A percentile compares a stretch with the other conserved stretches of the same genome.
These are phyloP conservation scores for Fusarium staphyleae DNA, from an alignment of 2,329 filamentous ascomycete genomes.

Conservation along the genomic window DNA sequence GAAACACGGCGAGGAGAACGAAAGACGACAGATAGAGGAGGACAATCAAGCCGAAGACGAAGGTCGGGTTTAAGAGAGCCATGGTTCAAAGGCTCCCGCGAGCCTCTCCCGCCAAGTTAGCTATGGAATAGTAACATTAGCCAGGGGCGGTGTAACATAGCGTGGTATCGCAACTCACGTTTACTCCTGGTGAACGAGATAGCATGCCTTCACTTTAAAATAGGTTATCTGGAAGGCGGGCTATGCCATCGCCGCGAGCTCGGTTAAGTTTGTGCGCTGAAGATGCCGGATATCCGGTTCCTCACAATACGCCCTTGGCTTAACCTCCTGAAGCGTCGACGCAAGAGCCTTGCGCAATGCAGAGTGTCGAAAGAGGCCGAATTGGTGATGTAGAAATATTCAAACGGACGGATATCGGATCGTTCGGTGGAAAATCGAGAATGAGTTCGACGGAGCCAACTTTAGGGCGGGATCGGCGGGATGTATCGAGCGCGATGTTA, in stretches of 20 bases:
- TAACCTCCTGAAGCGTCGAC: constrained; percentile 14
- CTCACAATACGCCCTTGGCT: constrained; percentile 20
- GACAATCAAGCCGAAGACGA: constrained; percentile 84
- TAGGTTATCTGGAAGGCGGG: constrained; percentile 29
- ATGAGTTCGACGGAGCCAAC: constrained; percentile 19
- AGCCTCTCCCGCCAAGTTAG: constrained; percentile 39
- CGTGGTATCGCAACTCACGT: constrained; percentile 37
- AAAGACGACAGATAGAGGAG: constrained; percentile 91
- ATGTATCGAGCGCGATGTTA: constrained; percentile 31
- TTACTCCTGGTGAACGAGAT: constrained; percentile 35
- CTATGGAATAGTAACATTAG: constrained; percentile 32
- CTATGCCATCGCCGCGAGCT: constrained; percentile 40
- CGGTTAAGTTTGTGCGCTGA: constrained; percentile 16
- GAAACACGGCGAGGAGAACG: constrained; percentile 89
- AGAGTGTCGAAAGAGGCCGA: not conserved
- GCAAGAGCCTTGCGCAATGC: not conserved
- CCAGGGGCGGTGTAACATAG: constrained; percentile 36
- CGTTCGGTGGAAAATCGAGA: constrained; percentile 18
- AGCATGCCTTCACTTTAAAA: constrained; percentile 39
- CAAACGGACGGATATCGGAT: constrained; percentile 5
- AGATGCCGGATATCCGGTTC: constrained; percentile 34
- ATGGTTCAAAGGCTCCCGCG: constrained; percentile 50
- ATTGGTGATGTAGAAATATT: not conserved
- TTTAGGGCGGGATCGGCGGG: constrained; percentile 34
- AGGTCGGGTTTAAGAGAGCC: constrained; percentile 77